Conservation (phyloP, 2,329 filamentous ascomycete genomes). For the Fusarium lyarnte region DNA sequence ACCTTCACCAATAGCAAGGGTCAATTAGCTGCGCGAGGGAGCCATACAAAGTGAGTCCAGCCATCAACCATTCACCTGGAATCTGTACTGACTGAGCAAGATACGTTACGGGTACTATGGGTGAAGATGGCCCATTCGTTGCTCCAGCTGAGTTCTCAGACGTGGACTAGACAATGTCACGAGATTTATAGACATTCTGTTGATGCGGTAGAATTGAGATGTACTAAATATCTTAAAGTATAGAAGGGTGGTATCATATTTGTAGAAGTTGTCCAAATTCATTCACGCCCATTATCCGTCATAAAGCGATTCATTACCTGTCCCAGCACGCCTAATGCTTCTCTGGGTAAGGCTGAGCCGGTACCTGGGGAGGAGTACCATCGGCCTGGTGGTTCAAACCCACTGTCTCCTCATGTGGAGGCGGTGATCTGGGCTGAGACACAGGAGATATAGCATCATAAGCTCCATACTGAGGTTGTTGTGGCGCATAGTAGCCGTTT, state of each 20-base stretch:
- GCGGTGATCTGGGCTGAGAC: slow-evolving; percentile 26
- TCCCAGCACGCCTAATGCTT: slow-evolving; percentile 25
- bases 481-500: neutral
- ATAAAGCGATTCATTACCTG: neutral
- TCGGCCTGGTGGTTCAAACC: slow-evolving; percentile 48
- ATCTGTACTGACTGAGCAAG: slow-evolving; percentile 40
- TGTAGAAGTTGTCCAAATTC: slow-evolving; percentile 1
- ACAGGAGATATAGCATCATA: neutral
- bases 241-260: slow-evolving; percentile 37
- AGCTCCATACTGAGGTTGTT: neutral
- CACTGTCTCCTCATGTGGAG: slow-evolving; percentile 44
- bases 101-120: slow-evolving; percentile 54
- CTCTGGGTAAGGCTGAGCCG: slow-evolving; percentile 35
- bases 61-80: fast-evolving
- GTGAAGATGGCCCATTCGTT: slow-evolving; percentile 50
- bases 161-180: slow-evolving; percentile 43
- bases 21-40: slow-evolving; percentile 69
- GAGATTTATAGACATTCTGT: neutral
- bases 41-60: slow-evolving; percentile 69
- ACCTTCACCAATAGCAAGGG: slow-evolving; percentile 68
- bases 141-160: slow-evolving; percentile 49
- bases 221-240: neutral
- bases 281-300: neutral
- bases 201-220: neutral
- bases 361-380: slow-evolving; percentile 35